These are phyloP conservation scores for Chaetomium globosum DNA, from an alignment of 2,329 filamentous ascomycete genomes.

Conservation along the genomic window DNA sequence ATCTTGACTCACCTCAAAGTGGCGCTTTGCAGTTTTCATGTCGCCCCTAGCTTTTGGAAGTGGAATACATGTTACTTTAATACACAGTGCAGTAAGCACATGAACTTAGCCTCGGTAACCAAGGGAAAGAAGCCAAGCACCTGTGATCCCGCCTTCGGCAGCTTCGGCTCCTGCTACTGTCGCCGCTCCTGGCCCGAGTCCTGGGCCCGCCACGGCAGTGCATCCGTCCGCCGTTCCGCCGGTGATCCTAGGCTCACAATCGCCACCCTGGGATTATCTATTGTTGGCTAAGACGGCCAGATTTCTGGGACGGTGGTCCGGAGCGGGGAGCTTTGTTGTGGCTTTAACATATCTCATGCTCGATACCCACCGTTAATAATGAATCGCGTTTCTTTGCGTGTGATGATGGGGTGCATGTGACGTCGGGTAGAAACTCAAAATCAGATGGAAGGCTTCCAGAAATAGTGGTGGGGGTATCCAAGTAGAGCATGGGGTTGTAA, in stretches of 20 bases:
- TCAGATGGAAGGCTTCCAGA: not conserved
- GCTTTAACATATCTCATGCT: conserved; percentile 28
- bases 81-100: no score
- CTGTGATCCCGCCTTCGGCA: conserved; percentile 5
- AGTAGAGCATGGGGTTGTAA: not conserved
- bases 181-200: not conserved
- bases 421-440: not conserved
- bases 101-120: no score
- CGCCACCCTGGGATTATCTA: no score
- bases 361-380: conserved; percentile 28
- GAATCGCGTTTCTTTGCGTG: conserved; percentile 10
- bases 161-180: not conserved
- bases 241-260: no score
- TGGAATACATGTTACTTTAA: no score
- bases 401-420: not conserved
- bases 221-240: not conserved
- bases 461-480: not conserved
- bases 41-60: no score
- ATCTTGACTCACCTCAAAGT: no score
- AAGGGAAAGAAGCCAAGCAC: conserved; percentile 21
- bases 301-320: no score
- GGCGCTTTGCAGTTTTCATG: no score
- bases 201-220: not conserved
- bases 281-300: no score
- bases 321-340: conserved; percentile 25